Evolutionary conservation across 2,329 filamentous ascomycete genomes (phyloP), one percentile per base, ranked within the genome.

Genomic region (Hypoxylon sp.): DNA sequence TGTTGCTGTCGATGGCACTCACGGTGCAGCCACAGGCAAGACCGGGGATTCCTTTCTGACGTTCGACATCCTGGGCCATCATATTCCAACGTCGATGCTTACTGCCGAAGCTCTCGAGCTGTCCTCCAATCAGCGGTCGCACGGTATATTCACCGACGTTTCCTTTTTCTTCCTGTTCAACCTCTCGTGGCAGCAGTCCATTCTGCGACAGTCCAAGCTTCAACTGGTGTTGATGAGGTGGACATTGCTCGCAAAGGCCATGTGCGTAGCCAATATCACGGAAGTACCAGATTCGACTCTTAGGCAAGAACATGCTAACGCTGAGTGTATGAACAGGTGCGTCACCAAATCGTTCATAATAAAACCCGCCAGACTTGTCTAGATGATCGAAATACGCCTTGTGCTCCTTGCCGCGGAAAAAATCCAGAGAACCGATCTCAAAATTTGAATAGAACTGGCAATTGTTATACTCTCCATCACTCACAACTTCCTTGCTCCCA

Each of bases 251-350:
- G 60, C 83, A 84, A 42, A 83, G 80, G 62, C 82, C 80, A 72
- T 83, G 81, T 50, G 82, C 77, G 67, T 82, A 83, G 7, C 81
- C 81, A 51, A 83, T 80, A 68, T 83, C 83, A 61, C 82, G 77
- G 70, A 87, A 85, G 72, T 81, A 87, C 82, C 85, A 85, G 42
- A 87, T 80, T 65, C 82, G 82, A 62, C 80, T 80, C 64, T 83
- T 84, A 3, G 85, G 83, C 4, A 86, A 74, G 63, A 88, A 85
- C 78, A 88, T 82, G 66, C 81, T 85, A 54, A 86, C 83, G 50
- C 84, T 86, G 24, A 88, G 77, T n/a, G 85, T 87, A 68, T 86
- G 85, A 10, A 87, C 80, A 11, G 84, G 82, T 15, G 85, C 82
- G 62, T 86, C 83, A 15, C 81, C 81, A 64, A 83, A 81, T 10